Evolutionary conservation across 1,284 basidiomycete species (phyloP), one percentile per base, ranked within the genome.

Genomic region (Ustilago crameri): DNA sequence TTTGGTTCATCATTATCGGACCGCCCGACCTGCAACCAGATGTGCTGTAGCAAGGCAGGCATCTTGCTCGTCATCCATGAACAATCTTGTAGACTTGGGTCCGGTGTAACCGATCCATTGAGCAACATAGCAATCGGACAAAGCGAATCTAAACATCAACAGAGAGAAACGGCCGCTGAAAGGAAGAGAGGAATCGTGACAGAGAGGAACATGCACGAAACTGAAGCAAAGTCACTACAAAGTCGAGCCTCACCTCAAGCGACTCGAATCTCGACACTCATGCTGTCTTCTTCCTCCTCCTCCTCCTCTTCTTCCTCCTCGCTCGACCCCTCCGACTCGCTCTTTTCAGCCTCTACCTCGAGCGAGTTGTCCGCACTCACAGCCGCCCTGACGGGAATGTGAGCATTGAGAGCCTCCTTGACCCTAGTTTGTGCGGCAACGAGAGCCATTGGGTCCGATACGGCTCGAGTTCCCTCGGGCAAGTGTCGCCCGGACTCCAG

Each of bases 301-400:
- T 23, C 22, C 3, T 47, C 38, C 10, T 48, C 46, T 10, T 49
- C 34, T 10, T 41, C 45, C 27, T 32, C 26, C 24, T 46, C 43
- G 14, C 22, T 23, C 5, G 38, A 17, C n/a, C 5, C 23, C 5
- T 32, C 34, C 15, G 18, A 15, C 5, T 37, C 51, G 10, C 38
- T 46, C 17, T 3, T 34, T 14, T 53, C 35, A 1, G 20, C 54
- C 22, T 54, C 57, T 15, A 23, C 17, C 10, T 37, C 23, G 34
- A 61, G 27, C 42, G 61, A 61, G 48, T 65, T 64, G n/a, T 70
- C 67, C 2, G 57, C 67, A 15, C 56, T 61, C 1, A 70, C 53
- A 37, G 67, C 67, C 0, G 48, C 55, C 9, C 67, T 57, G 5
- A 59, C 60, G 8, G 56, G 30, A 2, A 42, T 48, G 17, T 30